phyloP scores from a whole-genome alignment of 2,329 filamentous ascomycete genomes.

The Aspergillus amoenus region DNA sequence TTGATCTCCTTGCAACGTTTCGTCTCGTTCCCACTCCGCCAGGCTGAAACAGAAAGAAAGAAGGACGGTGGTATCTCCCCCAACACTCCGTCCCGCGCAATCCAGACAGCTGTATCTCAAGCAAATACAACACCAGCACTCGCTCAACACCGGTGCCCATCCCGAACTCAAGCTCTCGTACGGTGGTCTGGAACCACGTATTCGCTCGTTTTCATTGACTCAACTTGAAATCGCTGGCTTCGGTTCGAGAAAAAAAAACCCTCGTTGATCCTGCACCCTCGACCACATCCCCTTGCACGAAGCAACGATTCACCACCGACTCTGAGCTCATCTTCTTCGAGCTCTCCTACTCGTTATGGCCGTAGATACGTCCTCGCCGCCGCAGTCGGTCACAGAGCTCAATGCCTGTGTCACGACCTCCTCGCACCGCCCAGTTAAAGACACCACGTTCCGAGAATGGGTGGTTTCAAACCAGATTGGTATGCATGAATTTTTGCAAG shows the following conservation, averaged over 20 bases:
- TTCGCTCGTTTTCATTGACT: conserved; percentile 8
- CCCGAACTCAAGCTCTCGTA: not conserved
- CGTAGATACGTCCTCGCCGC: conserved; percentile 29
- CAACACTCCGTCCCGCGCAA: conserved; percentile 1
- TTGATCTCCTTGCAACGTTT: conserved; percentile 1
- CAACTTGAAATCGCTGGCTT: not conserved
- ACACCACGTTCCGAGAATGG: conserved; percentile 54
- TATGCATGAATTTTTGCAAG: conserved; percentile 46
- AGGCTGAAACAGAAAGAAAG: conserved; percentile 3
- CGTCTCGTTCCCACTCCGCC: not conserved
- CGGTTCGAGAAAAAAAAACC: not conserved
- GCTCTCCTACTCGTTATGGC: conserved; percentile 30
- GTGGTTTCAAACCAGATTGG: conserved; percentile 78
- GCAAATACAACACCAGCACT: not conserved
- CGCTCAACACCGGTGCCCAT: not conserved
- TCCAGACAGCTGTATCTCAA: not conserved
- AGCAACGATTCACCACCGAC: conserved; percentile 5
- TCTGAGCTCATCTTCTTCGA: conserved; percentile 11
- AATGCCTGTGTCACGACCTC: conserved; percentile 42
- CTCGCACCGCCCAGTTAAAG: conserved; percentile 31
- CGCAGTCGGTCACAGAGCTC: conserved; percentile 36
- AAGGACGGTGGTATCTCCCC: conserved; percentile 1
- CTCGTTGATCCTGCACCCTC: conserved; percentile 11
- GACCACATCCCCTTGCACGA: conserved; percentile 5
- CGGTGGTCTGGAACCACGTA: conserved; percentile 19